Evolutionary conservation across 306 rosid species (phyloP), one percentile per base, ranked within the genome.

Genomic region (barrel medic (Medicago truncatula)): DNA sequence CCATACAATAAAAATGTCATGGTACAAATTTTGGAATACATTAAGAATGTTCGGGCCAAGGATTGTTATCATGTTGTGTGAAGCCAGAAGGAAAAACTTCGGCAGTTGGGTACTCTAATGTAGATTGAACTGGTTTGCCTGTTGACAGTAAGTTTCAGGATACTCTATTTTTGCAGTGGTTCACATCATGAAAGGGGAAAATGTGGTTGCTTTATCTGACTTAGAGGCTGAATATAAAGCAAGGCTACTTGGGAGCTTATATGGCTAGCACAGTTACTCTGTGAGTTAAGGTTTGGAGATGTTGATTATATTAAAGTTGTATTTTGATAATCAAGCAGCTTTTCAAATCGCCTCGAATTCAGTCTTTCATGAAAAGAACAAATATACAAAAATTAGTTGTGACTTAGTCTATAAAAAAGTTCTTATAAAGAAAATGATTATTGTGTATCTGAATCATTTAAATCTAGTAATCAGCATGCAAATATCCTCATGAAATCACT

Each of bases 321-420:
- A 65, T 16, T 65, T 21, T 40, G 70, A 65, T 65, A 18, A 39
- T 59, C 70, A 65, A 65, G 10, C 23, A 17, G 69, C 16, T 63
- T 8, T 9, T 16, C 70, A 39, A 36, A 64, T 39, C 28, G 4
- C 46, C 31, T 65, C 52, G 40, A 21, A 23, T 67, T 67, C 73
- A 67, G 21, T 31, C 62, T 50, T 70, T 50, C 17, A 17, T 70
- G 31, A 70, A 52, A 50, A 25, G 6, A 49, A 54, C 46, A 31
- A 70, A 10, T 5, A 23, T 41, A 67, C 9, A 23, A 8, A 38
- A 67, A 21, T 44, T 25, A 13, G 7, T 68, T 46, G 53, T 68
- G 41, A 46, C 23, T 47, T 25, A 23, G 43, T 67, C 18, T 5
- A 12, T 23, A 18, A 13, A 44, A 65, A 44, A 23, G 40, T 68